Conservation (phyloP, 345 rosid genomes). For the Passiflora organensis region DNA sequence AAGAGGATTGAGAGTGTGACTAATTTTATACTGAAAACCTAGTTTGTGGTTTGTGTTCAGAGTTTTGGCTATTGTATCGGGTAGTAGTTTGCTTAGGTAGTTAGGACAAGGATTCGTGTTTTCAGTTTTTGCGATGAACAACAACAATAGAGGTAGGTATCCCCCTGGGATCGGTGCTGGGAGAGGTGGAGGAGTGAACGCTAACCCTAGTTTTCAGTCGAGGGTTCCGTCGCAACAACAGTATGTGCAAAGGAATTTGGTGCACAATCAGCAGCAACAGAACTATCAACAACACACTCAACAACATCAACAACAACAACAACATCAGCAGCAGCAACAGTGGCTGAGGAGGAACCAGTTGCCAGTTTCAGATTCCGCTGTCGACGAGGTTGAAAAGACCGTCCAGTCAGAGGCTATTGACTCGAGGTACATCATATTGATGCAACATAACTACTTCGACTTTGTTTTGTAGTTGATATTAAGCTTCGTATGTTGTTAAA, state of each 20-base stretch:
- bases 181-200: constrained; percentile 48
- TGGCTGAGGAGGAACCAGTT: constrained; percentile 64
- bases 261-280: constrained; percentile 42
- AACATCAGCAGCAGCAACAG: constrained; percentile 50
- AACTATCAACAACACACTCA: constrained; percentile 31
- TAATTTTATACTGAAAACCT: constrained; percentile 10
- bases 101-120: constrained; percentile 28
- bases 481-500: no score
- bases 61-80: constrained; percentile 6
- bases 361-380: constrained; percentile 22
- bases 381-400: constrained; percentile 74
- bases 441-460: no score
- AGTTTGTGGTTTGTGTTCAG: constrained; percentile 15
- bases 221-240: constrained; percentile 42
- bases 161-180: constrained; percentile 34
- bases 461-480: no score
- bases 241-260: constrained; percentile 48
- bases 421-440: constrained; percentile 50
- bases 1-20: constrained; percentile 6
- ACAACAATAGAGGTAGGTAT: constrained; percentile 49
- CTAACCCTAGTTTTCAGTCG: constrained; percentile 39
- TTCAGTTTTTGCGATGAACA: constrained; percentile 43
- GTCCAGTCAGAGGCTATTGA: constrained; percentile 77
- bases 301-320: constrained; percentile 33
- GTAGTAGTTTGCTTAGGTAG: constrained; percentile 8